These are phyloP conservation scores for Cyamopsis tetragonoloba DNA, from an alignment of 306 rosid species.

Conservation along the genomic window DNA sequence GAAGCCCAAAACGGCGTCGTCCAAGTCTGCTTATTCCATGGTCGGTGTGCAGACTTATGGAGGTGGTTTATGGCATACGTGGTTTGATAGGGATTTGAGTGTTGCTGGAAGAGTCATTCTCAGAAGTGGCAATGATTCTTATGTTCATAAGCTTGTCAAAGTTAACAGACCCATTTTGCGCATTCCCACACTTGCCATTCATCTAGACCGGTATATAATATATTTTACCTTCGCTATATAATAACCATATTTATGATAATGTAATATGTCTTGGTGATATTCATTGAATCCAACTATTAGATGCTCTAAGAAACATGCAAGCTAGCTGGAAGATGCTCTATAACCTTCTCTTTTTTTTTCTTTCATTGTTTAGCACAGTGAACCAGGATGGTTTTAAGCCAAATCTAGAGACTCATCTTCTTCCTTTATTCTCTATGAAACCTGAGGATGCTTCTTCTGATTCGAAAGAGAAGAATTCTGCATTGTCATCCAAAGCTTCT, in stretches of 20 bases:
- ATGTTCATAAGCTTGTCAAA: slow-evolving; percentile 82
- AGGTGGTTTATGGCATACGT: slow-evolving; percentile 89
- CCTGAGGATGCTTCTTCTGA: slow-evolving; percentile 55
- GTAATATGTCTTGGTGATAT: neutral
- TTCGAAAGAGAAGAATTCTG: slow-evolving; percentile 50
- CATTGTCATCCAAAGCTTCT: slow-evolving; percentile 48
- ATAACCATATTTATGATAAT: no score
- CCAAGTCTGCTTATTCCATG: slow-evolving; percentile 68
- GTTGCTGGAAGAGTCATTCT: slow-evolving; percentile 92
- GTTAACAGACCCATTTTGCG: slow-evolving; percentile 78
- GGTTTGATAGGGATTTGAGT: slow-evolving; percentile 97
- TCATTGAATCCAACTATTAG: neutral
- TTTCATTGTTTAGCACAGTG: slow-evolving; percentile 71
- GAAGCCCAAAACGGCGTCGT: slow-evolving; percentile 80
- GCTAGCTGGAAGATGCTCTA: slow-evolving; percentile 3
- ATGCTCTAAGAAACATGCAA: slow-evolving; percentile 21
- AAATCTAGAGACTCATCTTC: slow-evolving; percentile 82
- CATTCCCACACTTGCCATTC: slow-evolving; percentile 94
- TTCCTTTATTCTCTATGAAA: slow-evolving; percentile 79
- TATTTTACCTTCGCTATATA: no score
- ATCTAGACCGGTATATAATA: slow-evolving; percentile 87
- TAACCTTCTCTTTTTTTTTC: slow-evolving; percentile 23
- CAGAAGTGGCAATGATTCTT: slow-evolving; percentile 43
- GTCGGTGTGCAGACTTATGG: slow-evolving; percentile 95
- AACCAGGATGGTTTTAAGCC: slow-evolving; percentile 96